Percentiles rank a stretch among this genome's conserved stretches.
Conservation (phyloP, 2,329 filamentous ascomycete species). For the Teratosphaeria destructans region DNA sequence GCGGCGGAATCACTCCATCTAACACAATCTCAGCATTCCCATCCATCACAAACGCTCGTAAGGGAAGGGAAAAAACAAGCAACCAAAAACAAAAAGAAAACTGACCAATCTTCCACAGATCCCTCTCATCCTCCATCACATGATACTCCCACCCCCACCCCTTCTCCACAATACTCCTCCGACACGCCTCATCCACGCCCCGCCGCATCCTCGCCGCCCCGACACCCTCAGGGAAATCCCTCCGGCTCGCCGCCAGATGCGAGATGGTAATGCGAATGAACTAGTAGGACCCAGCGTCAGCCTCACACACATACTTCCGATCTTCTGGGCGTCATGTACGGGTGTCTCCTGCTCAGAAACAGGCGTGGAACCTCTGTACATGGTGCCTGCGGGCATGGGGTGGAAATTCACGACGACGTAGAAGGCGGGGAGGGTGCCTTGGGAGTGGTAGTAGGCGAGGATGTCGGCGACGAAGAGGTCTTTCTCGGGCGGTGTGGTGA, state of each 20-base stretch:
- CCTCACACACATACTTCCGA: no score
- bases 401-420: constrained; percentile 34
- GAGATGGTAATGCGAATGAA: constrained; percentile 27
- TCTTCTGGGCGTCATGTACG: background rate
- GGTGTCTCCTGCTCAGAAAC: constrained; percentile 10
- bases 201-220: background rate
- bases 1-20: constrained; percentile 30
- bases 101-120: constrained; percentile 32
- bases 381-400: constrained; percentile 12
- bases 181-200: constrained; percentile 25
- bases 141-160: constrained; percentile 38
- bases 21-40: no score
- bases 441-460: constrained; percentile 29
- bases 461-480: constrained; percentile 25
- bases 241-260: constrained; percentile 19
- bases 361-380: constrained; percentile 22
- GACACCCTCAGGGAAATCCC: background rate
- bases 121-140: constrained; percentile 33
- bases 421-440: constrained; percentile 29
- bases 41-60: no score
- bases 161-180: constrained; percentile 31
- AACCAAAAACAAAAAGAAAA: no score
- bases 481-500: constrained; percentile 20
- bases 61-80: no score
- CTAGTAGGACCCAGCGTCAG: constrained; percentile 1